phyloP scores from a whole-genome alignment of 225 moss, liverwort and hornwort genomes.

The Bryoerythrophyllum caledonicum region DNA sequence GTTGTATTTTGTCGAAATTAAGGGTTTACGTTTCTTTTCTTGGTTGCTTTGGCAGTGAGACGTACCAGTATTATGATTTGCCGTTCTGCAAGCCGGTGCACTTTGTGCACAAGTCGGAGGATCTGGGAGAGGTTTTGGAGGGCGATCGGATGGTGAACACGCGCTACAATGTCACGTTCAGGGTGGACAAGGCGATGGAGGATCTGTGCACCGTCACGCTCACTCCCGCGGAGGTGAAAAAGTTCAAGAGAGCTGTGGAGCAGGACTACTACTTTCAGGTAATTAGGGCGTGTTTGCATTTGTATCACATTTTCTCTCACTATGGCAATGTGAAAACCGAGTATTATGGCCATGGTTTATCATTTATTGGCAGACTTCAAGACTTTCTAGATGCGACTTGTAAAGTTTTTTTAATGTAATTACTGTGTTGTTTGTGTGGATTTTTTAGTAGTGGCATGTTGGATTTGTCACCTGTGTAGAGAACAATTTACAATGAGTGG shows the following conservation, averaged over 20 bases:
- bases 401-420: too few relatives aligned
- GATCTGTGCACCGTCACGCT: slow-evolving; percentile 65
- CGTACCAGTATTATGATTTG: slow-evolving; percentile 97
- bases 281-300: background rate
- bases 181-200: slow-evolving; percentile 60
- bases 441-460: too few relatives aligned
- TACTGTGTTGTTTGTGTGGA: too few relatives aligned
- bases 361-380: too few relatives aligned
- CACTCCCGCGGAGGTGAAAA: slow-evolving; percentile 43
- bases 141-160: slow-evolving; percentile 98
- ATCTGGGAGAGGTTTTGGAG: slow-evolving; percentile 92
- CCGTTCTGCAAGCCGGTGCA: slow-evolving; percentile 78
- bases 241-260: slow-evolving; percentile 82
- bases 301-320: too few relatives aligned
- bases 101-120: slow-evolving; percentile 80
- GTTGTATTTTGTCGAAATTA: background rate
- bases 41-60: slow-evolving; percentile 59
- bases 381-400: too few relatives aligned
- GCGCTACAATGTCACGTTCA: slow-evolving; percentile 80
- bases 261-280: slow-evolving; percentile 98
- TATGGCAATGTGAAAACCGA: too few relatives aligned
- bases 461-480: too few relatives aligned
- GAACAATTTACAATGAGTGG: too few relatives aligned
- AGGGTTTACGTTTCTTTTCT: background rate
- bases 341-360: too few relatives aligned